Conservation (phyloP, 164 flowering plant species). For the Macadamia tetraphylla region DNA sequence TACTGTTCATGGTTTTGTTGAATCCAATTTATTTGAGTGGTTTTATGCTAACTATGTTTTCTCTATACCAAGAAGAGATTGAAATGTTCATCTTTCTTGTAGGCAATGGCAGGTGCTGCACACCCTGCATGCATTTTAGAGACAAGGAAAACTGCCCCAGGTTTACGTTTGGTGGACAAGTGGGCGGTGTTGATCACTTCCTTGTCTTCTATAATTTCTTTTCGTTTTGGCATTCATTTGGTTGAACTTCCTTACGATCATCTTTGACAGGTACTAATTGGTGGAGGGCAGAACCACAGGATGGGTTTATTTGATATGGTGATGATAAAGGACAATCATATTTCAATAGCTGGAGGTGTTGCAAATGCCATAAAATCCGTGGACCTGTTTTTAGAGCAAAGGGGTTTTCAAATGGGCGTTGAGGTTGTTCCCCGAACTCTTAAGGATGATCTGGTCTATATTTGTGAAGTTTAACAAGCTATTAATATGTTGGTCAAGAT, state of each 20-base stretch:
- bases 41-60: background rate
- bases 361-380: slow-evolving; percentile 66
- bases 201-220: slow-evolving; percentile 10
- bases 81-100: slow-evolving; percentile 17
- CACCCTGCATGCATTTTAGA: slow-evolving; percentile 76
- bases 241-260: slow-evolving; percentile 1
- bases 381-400: slow-evolving; percentile 60
- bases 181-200: slow-evolving; percentile 74
- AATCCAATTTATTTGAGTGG: background rate
- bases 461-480: no score
- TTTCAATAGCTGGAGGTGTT: slow-evolving; percentile 83
- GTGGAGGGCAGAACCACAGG: slow-evolving; percentile 90
- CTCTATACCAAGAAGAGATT: slow-evolving; percentile 1
- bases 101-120: slow-evolving; percentile 97
- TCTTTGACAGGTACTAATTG: slow-evolving; percentile 72
- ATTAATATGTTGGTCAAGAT: no score
- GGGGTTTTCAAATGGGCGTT: slow-evolving; percentile 73
- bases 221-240: slow-evolving; percentile 7
- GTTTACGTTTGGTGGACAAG: slow-evolving; percentile 94
- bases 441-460: no score
- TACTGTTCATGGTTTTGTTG: no score
- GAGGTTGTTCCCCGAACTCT: slow-evolving; percentile 46
- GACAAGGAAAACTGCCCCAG: slow-evolving; percentile 98
- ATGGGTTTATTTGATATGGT: slow-evolving; percentile 99
- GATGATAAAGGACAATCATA: slow-evolving; percentile 92